Percentiles rank a stretch among this genome's conserved stretches.
These are phyloP conservation scores for Hirsutella minnesotensis DNA, from an alignment of 2,329 filamentous ascomycete genomes.

Conservation along the genomic window DNA sequence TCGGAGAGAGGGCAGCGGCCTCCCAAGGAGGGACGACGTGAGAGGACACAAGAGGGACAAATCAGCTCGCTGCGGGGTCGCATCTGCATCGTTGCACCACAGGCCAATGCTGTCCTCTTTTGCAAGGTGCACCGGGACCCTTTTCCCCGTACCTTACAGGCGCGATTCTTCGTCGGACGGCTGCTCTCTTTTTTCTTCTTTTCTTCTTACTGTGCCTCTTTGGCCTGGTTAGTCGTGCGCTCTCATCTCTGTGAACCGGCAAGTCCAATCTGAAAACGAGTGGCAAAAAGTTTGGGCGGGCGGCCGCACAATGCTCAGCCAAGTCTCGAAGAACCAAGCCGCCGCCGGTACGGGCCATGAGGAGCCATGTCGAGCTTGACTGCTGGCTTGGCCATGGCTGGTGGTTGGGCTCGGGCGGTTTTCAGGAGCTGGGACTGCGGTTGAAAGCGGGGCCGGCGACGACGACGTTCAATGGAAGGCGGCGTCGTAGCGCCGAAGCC, in stretches of 20 bases:
- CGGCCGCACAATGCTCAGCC: too few relatives aligned
- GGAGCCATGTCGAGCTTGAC: too few relatives aligned
- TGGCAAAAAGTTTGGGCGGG: too few relatives aligned
- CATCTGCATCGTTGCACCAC: constrained; percentile 7
- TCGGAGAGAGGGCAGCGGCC: not conserved
- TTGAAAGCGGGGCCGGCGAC: constrained; percentile 14
- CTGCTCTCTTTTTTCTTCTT: not conserved
- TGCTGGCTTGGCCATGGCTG: constrained; percentile 9
- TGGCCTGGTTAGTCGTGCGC: too few relatives aligned
- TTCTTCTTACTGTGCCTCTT: not conserved
- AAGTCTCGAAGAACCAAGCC: too few relatives aligned
- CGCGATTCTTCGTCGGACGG: not conserved
- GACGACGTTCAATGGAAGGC: constrained; percentile 18
- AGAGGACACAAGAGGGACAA: not conserved
- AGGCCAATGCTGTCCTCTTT: constrained; percentile 5
- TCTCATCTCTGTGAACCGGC: too few relatives aligned
- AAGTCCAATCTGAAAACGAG: too few relatives aligned
- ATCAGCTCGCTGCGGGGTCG: constrained; percentile 6
- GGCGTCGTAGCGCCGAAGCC: constrained; percentile 20
- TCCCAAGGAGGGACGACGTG: not conserved
- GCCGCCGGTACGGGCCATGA: too few relatives aligned
- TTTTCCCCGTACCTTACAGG: constrained; percentile 3
- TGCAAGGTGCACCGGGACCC: not conserved
- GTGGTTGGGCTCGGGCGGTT: constrained; percentile 16
- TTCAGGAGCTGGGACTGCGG: constrained; percentile 11